Percentiles rank a stretch among this genome's conserved stretches.
phyloP scores from a whole-genome alignment of 116 monocot species.

The Cymodocea nodosa region DNA sequence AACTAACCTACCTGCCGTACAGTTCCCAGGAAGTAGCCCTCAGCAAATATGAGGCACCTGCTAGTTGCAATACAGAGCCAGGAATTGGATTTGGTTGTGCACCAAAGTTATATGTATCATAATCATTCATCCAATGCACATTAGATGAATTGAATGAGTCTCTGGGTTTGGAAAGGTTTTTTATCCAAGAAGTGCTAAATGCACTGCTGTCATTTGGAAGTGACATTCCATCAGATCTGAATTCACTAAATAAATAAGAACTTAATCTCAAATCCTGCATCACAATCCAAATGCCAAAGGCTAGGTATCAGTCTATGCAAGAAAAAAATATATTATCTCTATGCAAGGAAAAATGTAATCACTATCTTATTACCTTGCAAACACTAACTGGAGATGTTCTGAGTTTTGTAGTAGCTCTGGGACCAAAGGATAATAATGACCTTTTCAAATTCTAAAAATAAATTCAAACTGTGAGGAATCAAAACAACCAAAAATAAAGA shows the following conservation, averaged over 20 bases:
- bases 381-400: slow-evolving; percentile 70
- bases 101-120: slow-evolving; percentile 54
- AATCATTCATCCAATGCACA: slow-evolving; percentile 43
- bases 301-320: neutral
- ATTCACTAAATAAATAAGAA: slow-evolving; percentile 61
- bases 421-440: slow-evolving; percentile 69
- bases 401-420: slow-evolving; percentile 64
- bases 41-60: slow-evolving; percentile 79
- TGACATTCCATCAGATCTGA: slow-evolving; percentile 52
- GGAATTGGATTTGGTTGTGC: slow-evolving; percentile 81
- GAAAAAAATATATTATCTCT: neutral
- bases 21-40: slow-evolving; percentile 94
- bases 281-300: slow-evolving; percentile 6
- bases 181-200: slow-evolving; percentile 67
- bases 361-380: slow-evolving; percentile 51
- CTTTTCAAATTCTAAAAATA: slow-evolving; percentile 65
- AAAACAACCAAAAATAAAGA: neutral
- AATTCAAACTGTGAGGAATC: slow-evolving; percentile 1
- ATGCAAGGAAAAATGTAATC: neutral
- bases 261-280: slow-evolving; percentile 72
- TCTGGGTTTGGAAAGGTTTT: slow-evolving; percentile 25
- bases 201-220: slow-evolving; percentile 56
- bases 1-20: slow-evolving; percentile 34
- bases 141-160: slow-evolving; percentile 6
- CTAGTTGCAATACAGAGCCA: slow-evolving; percentile 64